Percentiles rank a stretch among this genome's conserved stretches.
Evolutionary conservation across 371 early-diverging fungal species (phyloP).

Genomic region (Chytridium lagenaria): DNA sequence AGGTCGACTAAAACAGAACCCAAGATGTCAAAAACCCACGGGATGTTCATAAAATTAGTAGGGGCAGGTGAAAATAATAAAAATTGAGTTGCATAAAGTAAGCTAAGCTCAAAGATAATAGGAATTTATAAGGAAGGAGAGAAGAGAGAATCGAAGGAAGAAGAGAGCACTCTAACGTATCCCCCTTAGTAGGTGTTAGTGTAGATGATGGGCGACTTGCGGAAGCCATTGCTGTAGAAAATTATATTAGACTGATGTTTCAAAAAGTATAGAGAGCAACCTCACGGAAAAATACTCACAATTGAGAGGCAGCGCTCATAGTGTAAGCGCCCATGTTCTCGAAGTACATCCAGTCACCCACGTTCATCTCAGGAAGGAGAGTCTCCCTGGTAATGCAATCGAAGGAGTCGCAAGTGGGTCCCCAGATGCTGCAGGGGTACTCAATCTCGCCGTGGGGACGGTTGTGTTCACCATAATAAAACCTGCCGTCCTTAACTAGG

Average conservation of each 20-base stretch:
- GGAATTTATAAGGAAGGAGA: too few relatives aligned
- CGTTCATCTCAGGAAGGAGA: constrained; percentile 80
- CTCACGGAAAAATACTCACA: constrained; percentile 26
- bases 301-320: constrained; percentile 71
- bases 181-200: constrained; percentile 75
- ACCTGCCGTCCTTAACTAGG: constrained; percentile 59
- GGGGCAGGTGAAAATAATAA: too few relatives aligned
- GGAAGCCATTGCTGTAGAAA: constrained; percentile 79
- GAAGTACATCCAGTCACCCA: constrained; percentile 96
- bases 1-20: too few relatives aligned
- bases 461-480: constrained; percentile 45
- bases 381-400: constrained; percentile 83
- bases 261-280: constrained; percentile 10
- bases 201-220: constrained; percentile 81
- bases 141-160: too few relatives aligned
- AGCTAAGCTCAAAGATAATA: too few relatives aligned
- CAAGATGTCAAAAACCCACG: too few relatives aligned
- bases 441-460: constrained; percentile 23
- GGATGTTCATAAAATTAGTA: too few relatives aligned
- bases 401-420: constrained; percentile 98
- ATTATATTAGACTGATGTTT: constrained; percentile 1
- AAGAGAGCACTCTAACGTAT: too few relatives aligned
- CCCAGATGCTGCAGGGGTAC: constrained; percentile 86
- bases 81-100: too few relatives aligned
- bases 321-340: constrained; percentile 98